Base-by-base conservation (phyloP, 495 filamentous ascomycete genomes). In the Umbilicaria muhlenbergii region DNA sequence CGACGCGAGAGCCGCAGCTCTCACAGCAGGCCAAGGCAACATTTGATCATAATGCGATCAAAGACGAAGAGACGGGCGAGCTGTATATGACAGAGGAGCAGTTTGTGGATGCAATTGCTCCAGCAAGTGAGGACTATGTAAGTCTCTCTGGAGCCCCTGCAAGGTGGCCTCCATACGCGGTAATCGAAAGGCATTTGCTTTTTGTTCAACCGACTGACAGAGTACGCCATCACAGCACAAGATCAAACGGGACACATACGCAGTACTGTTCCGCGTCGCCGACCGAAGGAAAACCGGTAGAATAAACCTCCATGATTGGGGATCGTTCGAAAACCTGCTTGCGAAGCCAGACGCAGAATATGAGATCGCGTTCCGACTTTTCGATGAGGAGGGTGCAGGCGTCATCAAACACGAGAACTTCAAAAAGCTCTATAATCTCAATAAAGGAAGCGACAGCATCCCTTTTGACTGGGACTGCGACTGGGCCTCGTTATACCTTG, bases 401-500 rank as follows among this genome's bases (percentile, higher is more conserved):
- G 71, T 66, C 16, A 83, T 98, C 52, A 86, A 84, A 52, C 94
- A 86, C 51, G 83, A 92, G 1, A 74, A 85, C 52, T 86, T 98
- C 61, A 71, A 81, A 52, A 68, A 71, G 32, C 36, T 87, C 32
- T 94, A 88, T 60, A 78, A 85, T 54, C 66, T 73, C 51, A 91
- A 88, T 70, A 93, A 86, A 67, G 79, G 76, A 2, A 62, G 73
- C 2, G 71, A 81, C 31, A 83, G 71, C 53, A 83, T 98, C 41
- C 88, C 92, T 2, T 98, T 98, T 50, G 79, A 98, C 57, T 98
- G 91, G 91, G 79, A 86, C 58, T 89, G 82, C 41, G 86, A 93
- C 61, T 98, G 91, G 91, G 89, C 85, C n/a, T 84, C 78, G 39
- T 69, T 98, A 44, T 96, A 98, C 61, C 80, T 85, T 44, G 91